Base-by-base conservation (phyloP, 805 yeast genomes). In the Candida sanyiensis region DNA sequence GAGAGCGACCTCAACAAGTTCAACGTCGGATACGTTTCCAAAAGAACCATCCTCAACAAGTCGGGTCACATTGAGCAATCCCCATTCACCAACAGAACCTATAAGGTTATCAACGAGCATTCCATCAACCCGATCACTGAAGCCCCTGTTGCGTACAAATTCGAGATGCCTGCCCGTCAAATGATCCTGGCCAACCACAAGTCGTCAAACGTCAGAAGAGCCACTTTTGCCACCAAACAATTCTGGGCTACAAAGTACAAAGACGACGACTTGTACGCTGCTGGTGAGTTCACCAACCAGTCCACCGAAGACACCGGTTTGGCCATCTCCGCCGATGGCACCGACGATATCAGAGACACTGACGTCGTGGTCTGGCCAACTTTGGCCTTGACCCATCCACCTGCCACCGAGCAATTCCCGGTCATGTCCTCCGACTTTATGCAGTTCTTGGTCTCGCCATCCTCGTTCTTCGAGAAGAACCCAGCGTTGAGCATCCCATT, bases 281-380 rank as follows among this genome's bases (percentile, higher is more conserved):
- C 88, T 43, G 94, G 94, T 59, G 89, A 82, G 58, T 83, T 83
- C 69, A 83, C 94, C 45, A 84, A 83, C 62, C 94, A 83, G 64
- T 81, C 89, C 12, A 71, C 72, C 42, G 54, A 33, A 4, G 93
- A 83, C 59, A 73, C 83, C 19, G 94, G 93, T 57, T 57, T 84
- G 38, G 80, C 77, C 26, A 67, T 60, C 30, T 84, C 88, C 82
- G 83, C 84, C 27, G 70, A 79, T 54, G 81, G 83, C 48, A 60
- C 63, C 35, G 88, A 80, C 43, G 56, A 63, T 25, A 86, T 83
- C 25, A 79, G 89, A 73, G 74, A 83, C 60, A 79, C 79, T 15
- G 89, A 83, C 51, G 58, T 77, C 42, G 87, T 83, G 44, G 80
- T 83, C 31, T 83, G 90, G 89, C 83, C 84, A 47, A 83, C 93